phyloP scores from a whole-genome alignment of 1,139 yeast genomes.

The Ashbya aceris region DNA sequence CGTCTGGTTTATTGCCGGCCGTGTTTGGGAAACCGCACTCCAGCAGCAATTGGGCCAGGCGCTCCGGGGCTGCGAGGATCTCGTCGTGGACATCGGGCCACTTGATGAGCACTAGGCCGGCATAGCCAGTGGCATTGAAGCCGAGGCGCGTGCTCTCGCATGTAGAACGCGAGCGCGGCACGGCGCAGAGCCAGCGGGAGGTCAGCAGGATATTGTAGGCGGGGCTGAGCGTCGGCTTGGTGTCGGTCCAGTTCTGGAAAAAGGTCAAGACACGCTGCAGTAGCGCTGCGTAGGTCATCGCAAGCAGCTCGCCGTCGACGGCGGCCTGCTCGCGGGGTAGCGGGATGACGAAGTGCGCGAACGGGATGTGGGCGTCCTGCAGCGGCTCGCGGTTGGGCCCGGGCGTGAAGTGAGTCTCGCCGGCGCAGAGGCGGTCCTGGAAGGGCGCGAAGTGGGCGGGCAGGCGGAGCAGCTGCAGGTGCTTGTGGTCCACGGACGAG shows the following conservation, averaged over 20 bases:
- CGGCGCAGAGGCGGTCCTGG: slow-evolving; percentile 46
- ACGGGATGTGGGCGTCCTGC: slow-evolving; percentile 52
- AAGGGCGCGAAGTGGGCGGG: slow-evolving; percentile 53
- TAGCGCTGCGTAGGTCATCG: slow-evolving; percentile 58
- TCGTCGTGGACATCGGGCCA: slow-evolving; percentile 42
- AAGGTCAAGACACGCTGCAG: slow-evolving; percentile 63
- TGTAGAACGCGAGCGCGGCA: slow-evolving; percentile 56
- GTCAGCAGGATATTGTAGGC: slow-evolving; percentile 81
- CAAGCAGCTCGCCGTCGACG: slow-evolving; percentile 41
- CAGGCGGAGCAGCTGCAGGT: slow-evolving; percentile 71
- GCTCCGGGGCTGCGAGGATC: slow-evolving; percentile 32
- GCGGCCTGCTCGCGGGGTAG: slow-evolving; percentile 41
- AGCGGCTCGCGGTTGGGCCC: slow-evolving; percentile 48
- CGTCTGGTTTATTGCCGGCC: slow-evolving; percentile 35
- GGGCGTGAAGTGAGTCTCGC: slow-evolving; percentile 47
- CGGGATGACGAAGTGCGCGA: slow-evolving; percentile 73
- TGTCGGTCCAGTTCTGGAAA: slow-evolving; percentile 42
- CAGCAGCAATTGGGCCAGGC: slow-evolving; percentile 41
- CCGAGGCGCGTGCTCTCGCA: slow-evolving; percentile 36
- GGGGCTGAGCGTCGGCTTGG: slow-evolving; percentile 23
- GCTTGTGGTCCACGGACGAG: slow-evolving; percentile 89
- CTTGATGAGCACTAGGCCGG: slow-evolving; percentile 74
- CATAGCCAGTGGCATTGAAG: slow-evolving; percentile 70
- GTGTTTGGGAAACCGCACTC: slow-evolving; percentile 61
- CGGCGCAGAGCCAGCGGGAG: slow-evolving; percentile 69